Base-by-base conservation (phyloP, 352 stramenopile genomes). In the Phytophthora boehmeriae region DNA sequence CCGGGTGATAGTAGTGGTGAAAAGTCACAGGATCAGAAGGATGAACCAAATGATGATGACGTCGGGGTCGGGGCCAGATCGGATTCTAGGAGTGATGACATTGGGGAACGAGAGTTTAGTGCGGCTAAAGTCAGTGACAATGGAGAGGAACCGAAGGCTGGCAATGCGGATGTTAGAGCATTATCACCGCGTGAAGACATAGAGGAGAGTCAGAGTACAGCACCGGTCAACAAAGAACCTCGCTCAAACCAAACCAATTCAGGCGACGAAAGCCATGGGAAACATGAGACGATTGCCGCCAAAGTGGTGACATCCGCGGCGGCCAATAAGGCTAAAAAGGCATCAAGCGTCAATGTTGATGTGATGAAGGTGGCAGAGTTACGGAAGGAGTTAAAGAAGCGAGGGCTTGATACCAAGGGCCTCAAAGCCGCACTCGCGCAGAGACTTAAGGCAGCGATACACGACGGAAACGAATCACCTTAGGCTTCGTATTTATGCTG, bases 281-380 rank as follows among this genome's bases (percentile, higher is more conserved):
- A 47, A 22, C n/a, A 48, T 38, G 46, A 64, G 42, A 27, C 42
- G 14, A 22, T 45, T 11, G 22, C 2, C 13, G 17, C 35, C 16
- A 38, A 53, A 32, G 28, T 35, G 16, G 48, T 59, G 46, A 14
- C 38, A 8, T 22, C 54, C 27, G 45, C 30, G 4, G 28, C 46
- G 44, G 3, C 23, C 27, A 39, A 35, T 2, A 36, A 56, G 39
- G 4, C 25, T 0, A 67, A 67, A 14, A 28, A 63, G 39, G 32
- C 57, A 39, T 52, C 57, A 14, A 64, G 54, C 8, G 58, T 68
- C 1, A 39, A 77, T 55, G 54, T 87, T 13, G 64, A 61, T 35
- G 88, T 86, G 58, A 59, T 93, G 57, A 76, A 76, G 10, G 84
- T 93, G 30, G 66, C 75, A 1, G 82, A 92, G 44, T 66, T 93